phyloP scores from a whole-genome alignment of 208 protist species.

The Acanthamoeba royreba region DNA sequence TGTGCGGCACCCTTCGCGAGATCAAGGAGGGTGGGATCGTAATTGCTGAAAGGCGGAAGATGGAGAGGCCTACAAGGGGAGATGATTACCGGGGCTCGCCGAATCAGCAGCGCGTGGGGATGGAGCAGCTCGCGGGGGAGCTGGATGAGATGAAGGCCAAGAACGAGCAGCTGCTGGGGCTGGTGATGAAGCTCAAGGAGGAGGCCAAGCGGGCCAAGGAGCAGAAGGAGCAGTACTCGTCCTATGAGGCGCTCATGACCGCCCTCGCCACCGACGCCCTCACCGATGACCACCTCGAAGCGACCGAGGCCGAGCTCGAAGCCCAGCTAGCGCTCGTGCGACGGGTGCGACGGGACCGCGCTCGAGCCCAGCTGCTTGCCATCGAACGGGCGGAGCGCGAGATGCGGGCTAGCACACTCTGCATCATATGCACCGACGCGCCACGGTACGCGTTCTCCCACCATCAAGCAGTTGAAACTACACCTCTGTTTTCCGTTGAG shows the following conservation, averaged over 20 bases:
- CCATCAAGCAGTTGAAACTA: background rate
- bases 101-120: background rate
- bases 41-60: background rate
- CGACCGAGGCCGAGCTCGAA: background rate
- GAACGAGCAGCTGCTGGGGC: background rate
- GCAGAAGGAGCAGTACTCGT: background rate
- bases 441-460: background rate
- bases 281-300: background rate
- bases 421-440: background rate
- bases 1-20: background rate
- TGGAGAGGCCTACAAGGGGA: background rate
- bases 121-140: background rate
- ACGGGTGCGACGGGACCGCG: background rate
- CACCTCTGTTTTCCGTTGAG: background rate
- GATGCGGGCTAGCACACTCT: background rate
- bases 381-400: background rate
- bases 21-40: background rate
- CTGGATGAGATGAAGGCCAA: background rate
- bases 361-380: background rate
- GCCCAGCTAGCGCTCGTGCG: background rate
- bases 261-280: background rate
- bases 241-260: background rate
- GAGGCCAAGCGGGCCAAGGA: background rate
- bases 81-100: too few relatives aligned
- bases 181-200: background rate